Conservation (phyloP, 805 yeast species). For the Wickerhamiella azyma region DNA sequence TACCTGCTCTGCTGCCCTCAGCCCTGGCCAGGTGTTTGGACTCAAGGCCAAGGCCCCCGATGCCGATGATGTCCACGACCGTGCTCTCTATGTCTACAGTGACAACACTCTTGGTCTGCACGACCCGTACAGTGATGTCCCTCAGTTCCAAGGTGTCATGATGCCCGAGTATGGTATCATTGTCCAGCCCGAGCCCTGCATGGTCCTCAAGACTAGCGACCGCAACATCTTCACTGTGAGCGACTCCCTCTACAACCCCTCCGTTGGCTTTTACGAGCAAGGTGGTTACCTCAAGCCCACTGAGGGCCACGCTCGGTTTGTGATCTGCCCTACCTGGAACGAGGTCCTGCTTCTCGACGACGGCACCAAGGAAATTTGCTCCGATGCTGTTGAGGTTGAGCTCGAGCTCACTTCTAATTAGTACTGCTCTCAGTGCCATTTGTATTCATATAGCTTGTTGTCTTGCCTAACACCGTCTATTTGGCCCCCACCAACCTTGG, state of each 20-base stretch:
- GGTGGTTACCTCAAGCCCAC: slow-evolving; percentile 12
- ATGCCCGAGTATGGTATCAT: slow-evolving; percentile 19
- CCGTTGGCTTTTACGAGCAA: slow-evolving; percentile 14
- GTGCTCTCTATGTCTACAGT: slow-evolving; percentile 16
- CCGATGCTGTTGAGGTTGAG: slow-evolving; percentile 16
- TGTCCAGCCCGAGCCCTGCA: slow-evolving; percentile 21
- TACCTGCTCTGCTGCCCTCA: not conserved
- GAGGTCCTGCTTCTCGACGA: slow-evolving; percentile 15
- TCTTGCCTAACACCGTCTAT: too few relatives aligned
- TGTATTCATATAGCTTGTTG: too few relatives aligned
- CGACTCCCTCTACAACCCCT: slow-evolving; percentile 18
- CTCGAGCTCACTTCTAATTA: slow-evolving; percentile 12
- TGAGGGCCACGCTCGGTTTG: slow-evolving; percentile 9
- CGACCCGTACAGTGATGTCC: slow-evolving; percentile 16
- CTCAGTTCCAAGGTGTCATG: slow-evolving; percentile 17
- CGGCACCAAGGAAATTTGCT: slow-evolving; percentile 12
- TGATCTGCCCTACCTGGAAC: slow-evolving; percentile 20
- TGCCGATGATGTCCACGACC: slow-evolving; percentile 10
- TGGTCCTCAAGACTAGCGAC: slow-evolving; percentile 15
- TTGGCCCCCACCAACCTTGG: too few relatives aligned
- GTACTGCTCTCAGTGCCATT: not conserved
- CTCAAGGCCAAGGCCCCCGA: slow-evolving; percentile 13
- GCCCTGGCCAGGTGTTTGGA: slow-evolving; percentile 20
- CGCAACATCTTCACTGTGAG: slow-evolving; percentile 16
- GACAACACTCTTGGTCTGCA: slow-evolving; percentile 18